Evolutionary conservation across 495 filamentous ascomycete species (phyloP), one percentile per base, ranked within the genome.

Genomic region (Annulohypoxylon bovei): DNA sequence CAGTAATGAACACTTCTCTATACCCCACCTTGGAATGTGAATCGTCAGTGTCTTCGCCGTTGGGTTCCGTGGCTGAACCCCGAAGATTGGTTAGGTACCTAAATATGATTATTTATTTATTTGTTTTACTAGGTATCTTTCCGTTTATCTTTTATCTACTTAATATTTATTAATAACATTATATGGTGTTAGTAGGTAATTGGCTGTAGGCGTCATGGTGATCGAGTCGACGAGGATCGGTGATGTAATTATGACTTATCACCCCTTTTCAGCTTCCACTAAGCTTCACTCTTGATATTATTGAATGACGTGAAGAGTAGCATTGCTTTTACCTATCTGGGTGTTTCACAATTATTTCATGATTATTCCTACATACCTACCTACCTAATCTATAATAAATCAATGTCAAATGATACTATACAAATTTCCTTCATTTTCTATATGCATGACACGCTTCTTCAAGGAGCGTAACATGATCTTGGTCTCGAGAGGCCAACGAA

Each of bases 161-260:
- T 37, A n/a, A 9, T 9, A 40, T 40, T 40, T 37, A n/a, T n/a
- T n/a, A n/a, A 9, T 12, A 6, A 9, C 9, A 6, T 37, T 11
- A 9, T 11, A 37, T 12, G 33, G 33, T 37, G 33, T 11, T 37
- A 12, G 9, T 11, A 12, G 22, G 20, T n/a, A n/a, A n/a, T n/a
- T 20, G 22, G 12, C n/a, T n/a, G 18, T 25, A 7, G 32, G 16
- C 53, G 69, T 72, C 69, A 68, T 62, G 64, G 44, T 72, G 69
- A 72, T 57, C 59, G 18, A 39, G 37, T 7, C 28, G 6, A 55
- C 9, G 35, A 12, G 22, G 46, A 37, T 18, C 30, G 47, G 7
- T 72, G 70, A 72, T 68, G 70, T 72, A 68, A 72, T 72, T 0
- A 72, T 72, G 70, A 72, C 49, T 16, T 42, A n/a, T 40, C 18